Base-by-base conservation (phyloP, 352 stramenopile genomes). In the Pythium sukuiense region DNA sequence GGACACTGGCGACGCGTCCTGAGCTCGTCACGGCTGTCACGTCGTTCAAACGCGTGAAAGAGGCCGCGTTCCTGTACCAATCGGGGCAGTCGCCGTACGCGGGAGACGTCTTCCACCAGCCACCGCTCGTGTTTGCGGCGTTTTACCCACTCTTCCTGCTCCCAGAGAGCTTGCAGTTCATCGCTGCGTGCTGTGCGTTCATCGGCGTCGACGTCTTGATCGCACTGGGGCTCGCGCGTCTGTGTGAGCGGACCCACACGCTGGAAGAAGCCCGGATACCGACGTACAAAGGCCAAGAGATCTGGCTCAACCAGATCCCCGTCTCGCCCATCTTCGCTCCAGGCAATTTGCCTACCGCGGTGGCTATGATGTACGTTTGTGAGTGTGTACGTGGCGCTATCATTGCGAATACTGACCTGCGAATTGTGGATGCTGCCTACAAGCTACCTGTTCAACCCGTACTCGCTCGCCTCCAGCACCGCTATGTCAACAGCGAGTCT, bases 101-200 rank as follows among this genome's bases (percentile, higher is more conserved):
- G 0, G 87, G 85, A 32, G 87, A 95, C 70, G 77, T 86, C 37
- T 95, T 89, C 72, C 87, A 95, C 67, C 87, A 95, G 70, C 83
- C 85, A 32, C 81, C 84, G 64, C 80, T 95, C 37, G 73, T 92
- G 30, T 90, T 93, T 56, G 79, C 80, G 24, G 64, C 85, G 52
- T 77, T 91, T 46, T 89, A 89, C 62, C 78, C 76, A 16, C 29
- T 87, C n/a, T 67, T 90, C 4, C 24, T 66, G 12, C 35, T 76
- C 1, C 58, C 76, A 2, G 32, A 27, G 0, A 55, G 16, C 24
- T 27, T 81, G 0, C 69, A 81, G 60, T 83, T 81, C 52, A 27
- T 69, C 12, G 46, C 67, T 0, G 33, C 37, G 32, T 85, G 79
- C 29, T 61, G 54, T 20, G 13, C 87, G 29, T 89, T 89, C 59